Percentiles rank a stretch among this genome's conserved stretches.
Evolutionary conservation across 1,284 basidiomycete genomes (phyloP).

Genomic region (Sanghuangporus weigelae): DNA sequence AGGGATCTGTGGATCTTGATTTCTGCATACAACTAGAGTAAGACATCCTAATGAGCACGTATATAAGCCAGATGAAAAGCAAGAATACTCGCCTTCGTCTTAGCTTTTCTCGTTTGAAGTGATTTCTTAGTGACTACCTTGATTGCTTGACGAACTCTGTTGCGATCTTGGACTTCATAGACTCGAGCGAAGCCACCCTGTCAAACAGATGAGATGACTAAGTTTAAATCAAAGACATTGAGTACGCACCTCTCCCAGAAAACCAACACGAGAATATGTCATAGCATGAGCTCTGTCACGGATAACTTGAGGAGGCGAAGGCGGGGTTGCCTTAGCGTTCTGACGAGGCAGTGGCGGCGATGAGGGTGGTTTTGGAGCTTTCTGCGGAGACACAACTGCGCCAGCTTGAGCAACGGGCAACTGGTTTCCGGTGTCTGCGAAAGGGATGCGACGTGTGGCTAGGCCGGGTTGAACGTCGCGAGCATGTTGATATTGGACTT

Average conservation of each 20-base stretch:
- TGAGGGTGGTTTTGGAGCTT: slow-evolving; percentile 30
- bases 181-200: slow-evolving; percentile 90
- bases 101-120: slow-evolving; percentile 86
- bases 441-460: slow-evolving; percentile 13
- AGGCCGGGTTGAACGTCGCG: neutral
- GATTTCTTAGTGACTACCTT: slow-evolving; percentile 84
- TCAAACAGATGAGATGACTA: slow-evolving; percentile 9
- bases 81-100: slow-evolving; percentile 70
- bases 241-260: slow-evolving; percentile 76
- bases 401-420: neutral
- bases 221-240: neutral
- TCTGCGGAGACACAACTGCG: neutral
- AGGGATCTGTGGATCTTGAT: slow-evolving; percentile 97
- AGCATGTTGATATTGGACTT: slow-evolving; percentile 14
- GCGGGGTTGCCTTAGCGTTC: slow-evolving; percentile 76
- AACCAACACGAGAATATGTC: slow-evolving; percentile 67
- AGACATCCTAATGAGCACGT: neutral
- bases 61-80: neutral
- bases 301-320: slow-evolving; percentile 77
- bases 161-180: slow-evolving; percentile 77
- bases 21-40: slow-evolving; percentile 84
- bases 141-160: slow-evolving; percentile 67
- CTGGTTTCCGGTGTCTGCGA: slow-evolving; percentile 16
- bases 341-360: slow-evolving; percentile 69
- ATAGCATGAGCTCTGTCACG: slow-evolving; percentile 55